phyloP scores from a whole-genome alignment of 1,139 yeast genomes.

The Hemisphaericaspora lyxosophila region DNA sequence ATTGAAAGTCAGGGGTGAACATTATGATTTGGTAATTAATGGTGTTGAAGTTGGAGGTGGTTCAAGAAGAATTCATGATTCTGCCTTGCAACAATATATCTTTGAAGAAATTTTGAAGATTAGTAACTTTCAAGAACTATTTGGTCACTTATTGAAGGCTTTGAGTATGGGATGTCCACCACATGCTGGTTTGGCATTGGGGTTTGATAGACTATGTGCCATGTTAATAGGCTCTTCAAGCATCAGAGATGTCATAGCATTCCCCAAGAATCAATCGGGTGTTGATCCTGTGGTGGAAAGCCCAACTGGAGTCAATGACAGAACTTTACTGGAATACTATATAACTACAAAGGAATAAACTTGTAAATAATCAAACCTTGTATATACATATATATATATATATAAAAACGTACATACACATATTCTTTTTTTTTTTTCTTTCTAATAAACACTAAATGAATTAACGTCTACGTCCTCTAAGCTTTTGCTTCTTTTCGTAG shows the following conservation, averaged over 20 bases:
- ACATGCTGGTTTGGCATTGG: slow-evolving; percentile 95
- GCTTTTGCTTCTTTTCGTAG: slow-evolving; percentile 22
- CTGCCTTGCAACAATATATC: slow-evolving; percentile 69
- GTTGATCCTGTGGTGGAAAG: slow-evolving; percentile 84
- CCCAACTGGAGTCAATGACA: slow-evolving; percentile 63
- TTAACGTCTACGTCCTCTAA: slow-evolving; percentile 31
- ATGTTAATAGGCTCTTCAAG: slow-evolving; percentile 75
- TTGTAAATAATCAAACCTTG: slow-evolving; percentile 9
- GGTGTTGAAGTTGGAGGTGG: slow-evolving; percentile 99
- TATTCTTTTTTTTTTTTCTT: slow-evolving; percentile 2
- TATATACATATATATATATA: slow-evolving; percentile 5
- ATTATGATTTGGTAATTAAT: slow-evolving; percentile 88
- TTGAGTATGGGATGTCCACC: slow-evolving; percentile 95
- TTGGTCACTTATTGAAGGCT: slow-evolving; percentile 84
- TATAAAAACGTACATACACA: slow-evolving; percentile 2
- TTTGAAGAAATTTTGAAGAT: slow-evolving; percentile 58
- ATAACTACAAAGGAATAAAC: slow-evolving; percentile 23
- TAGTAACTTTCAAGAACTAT: slow-evolving; percentile 57
- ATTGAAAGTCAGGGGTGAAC: slow-evolving; percentile 78
- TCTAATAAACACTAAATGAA: slow-evolving; percentile 1
- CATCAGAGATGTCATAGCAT: slow-evolving; percentile 91
- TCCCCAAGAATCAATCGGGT: slow-evolving; percentile 91
- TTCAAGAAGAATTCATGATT: slow-evolving; percentile 89
- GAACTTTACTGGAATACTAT: slow-evolving; percentile 51
- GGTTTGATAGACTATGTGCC: slow-evolving; percentile 90